Conservation (phyloP, 306 rosid genomes). For the Chamaecrista fasciculata region DNA sequence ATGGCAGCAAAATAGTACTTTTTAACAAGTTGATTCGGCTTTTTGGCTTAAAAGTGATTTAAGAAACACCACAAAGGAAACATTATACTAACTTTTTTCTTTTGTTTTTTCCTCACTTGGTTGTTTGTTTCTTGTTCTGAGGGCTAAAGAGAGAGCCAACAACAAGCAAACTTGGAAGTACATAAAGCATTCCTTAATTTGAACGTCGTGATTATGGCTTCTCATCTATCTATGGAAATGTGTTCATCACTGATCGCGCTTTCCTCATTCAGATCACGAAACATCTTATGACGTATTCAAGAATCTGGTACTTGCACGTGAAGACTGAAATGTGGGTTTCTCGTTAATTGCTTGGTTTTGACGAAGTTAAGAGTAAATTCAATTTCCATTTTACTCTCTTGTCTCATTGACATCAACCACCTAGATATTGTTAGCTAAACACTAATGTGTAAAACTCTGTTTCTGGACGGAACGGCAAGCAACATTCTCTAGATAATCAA, state of each 20-base stretch:
- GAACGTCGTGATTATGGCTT: conserved; percentile 53
- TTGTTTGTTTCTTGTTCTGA: conserved; percentile 13
- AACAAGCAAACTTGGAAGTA: conserved; percentile 37
- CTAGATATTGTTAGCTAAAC: neutral
- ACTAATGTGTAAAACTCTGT: neutral
- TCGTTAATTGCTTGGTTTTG: conserved; percentile 20
- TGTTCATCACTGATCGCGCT: conserved; percentile 35
- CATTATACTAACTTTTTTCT: conserved; percentile 22
- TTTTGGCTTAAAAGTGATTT: conserved; percentile 30
- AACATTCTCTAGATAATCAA: neutral
- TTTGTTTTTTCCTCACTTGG: no score
- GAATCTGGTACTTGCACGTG: conserved; percentile 13
- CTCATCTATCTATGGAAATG: conserved; percentile 38
- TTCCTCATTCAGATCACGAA: conserved; percentile 36
- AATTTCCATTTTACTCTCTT: neutral
- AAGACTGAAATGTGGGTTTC: conserved; percentile 25
- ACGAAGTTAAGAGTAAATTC: conserved; percentile 1
- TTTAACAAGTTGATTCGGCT: conserved; percentile 32
- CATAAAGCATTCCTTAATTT: conserved; percentile 50
- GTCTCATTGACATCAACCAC: neutral
- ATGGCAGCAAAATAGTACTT: conserved; percentile 19
- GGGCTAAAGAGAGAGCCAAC: conserved; percentile 28
- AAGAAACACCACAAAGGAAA: conserved; percentile 40
- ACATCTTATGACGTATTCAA: conserved; percentile 28
- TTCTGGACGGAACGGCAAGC: neutral